Conservation (phyloP, 1,139 yeast species). For the Yamadazyma conglobata region DNA sequence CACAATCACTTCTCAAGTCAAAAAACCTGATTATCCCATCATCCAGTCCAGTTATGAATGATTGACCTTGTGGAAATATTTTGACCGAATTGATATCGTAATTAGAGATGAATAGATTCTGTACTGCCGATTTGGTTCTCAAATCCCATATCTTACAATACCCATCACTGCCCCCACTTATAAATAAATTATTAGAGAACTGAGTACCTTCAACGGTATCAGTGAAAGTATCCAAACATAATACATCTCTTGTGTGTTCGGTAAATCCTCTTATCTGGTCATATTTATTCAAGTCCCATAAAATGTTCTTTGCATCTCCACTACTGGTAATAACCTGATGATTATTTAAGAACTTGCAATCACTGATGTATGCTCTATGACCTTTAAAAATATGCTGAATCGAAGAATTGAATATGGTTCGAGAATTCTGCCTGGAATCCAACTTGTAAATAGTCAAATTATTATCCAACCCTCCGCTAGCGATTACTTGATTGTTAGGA, state of each 20-base stretch:
- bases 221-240: conserved; percentile 43
- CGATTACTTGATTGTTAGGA: conserved; percentile 62
- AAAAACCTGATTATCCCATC: conserved; percentile 72
- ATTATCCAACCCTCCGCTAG: conserved; percentile 83
- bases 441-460: conserved; percentile 67
- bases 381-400: conserved; percentile 61
- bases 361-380: conserved; percentile 80
- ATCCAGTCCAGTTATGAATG: conserved; percentile 72
- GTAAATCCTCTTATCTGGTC: conserved; percentile 52
- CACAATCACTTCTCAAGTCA: conserved; percentile 78
- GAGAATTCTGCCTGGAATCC: conserved; percentile 12
- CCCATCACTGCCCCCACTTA: conserved; percentile 77
- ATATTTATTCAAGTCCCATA: conserved; percentile 77
- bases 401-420: conserved; percentile 15
- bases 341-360: conserved; percentile 57
- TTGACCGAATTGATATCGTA: conserved; percentile 66
- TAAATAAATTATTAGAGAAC: conserved; percentile 37
- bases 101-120: conserved; percentile 58
- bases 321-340: conserved; percentile 64
- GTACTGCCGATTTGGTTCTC: conserved; percentile 51
- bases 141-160: conserved; percentile 71
- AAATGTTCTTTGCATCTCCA: conserved; percentile 77
- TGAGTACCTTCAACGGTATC: conserved; percentile 9
- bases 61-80: conserved; percentile 68
- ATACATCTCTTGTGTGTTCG: conserved; percentile 81